Evolutionary conservation across 2,329 filamentous ascomycete genomes (phyloP).

Genomic region (Apiospora saccharicola): DNA sequence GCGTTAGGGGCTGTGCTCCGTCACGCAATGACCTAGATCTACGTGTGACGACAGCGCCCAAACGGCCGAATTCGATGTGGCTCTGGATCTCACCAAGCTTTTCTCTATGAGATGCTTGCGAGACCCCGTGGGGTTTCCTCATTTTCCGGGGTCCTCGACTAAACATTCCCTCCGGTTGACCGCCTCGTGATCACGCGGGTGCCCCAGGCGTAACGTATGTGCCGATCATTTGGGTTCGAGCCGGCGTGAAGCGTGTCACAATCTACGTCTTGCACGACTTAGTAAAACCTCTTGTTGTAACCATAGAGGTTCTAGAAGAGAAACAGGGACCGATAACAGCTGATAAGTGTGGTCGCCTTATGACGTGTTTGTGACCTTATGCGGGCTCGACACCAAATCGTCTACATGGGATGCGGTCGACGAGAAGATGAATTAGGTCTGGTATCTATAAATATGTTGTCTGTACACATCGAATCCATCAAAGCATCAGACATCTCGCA

Average conservation of each 20-base stretch:
- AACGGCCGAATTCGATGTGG: not conserved
- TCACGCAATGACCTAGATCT: not conserved
- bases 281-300: not conserved
- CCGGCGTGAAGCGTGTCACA: not conserved
- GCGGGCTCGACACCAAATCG: not conserved
- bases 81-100: not conserved
- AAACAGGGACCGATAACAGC: not conserved
- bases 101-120: not conserved
- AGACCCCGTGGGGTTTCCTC: no score
- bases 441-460: not conserved
- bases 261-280: not conserved
- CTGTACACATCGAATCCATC: not conserved
- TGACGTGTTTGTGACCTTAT: not conserved
- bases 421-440: not conserved
- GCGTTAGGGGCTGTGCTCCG: not conserved
- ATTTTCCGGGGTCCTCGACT: not conserved
- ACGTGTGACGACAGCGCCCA: not conserved
- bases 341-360: not conserved
- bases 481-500: rapidly evolving
- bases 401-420: not conserved
- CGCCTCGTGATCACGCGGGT: not conserved
- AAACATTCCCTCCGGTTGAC: not conserved
- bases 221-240: not conserved
- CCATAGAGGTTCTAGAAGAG: not conserved
- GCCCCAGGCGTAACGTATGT: not conserved